These are phyloP conservation scores for Bretziella fagacearum DNA, from an alignment of 2,329 filamentous ascomycete genomes.

Conservation along the genomic window DNA sequence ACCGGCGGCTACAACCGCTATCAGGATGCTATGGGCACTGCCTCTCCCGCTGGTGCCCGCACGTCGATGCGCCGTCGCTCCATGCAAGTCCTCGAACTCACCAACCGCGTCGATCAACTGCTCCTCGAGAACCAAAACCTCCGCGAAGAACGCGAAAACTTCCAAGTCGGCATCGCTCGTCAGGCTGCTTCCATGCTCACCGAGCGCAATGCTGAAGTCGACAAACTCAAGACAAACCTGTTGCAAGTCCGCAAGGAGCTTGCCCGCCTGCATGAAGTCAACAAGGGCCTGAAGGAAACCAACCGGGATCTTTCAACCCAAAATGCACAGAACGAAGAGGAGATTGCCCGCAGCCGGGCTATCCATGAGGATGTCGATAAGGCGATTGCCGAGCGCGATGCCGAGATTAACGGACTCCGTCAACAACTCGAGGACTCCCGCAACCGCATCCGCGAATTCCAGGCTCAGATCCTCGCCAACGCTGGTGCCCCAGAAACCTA, in stretches of 20 bases:
- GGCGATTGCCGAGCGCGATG: slow-evolving; percentile 64
- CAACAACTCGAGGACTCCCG: slow-evolving; percentile 60
- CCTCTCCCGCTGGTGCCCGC: slow-evolving; percentile 81
- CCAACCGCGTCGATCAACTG: slow-evolving; percentile 69
- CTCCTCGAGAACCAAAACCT: slow-evolving; percentile 70
- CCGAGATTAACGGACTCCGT: slow-evolving; percentile 62
- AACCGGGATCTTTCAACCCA: slow-evolving; percentile 60
- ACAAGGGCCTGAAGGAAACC: slow-evolving; percentile 59
- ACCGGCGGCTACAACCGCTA: slow-evolving; percentile 14
- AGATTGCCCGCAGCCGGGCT: slow-evolving; percentile 50
- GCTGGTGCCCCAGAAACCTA: slow-evolving; percentile 38
- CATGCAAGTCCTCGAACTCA: slow-evolving; percentile 90
- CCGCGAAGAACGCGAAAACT: slow-evolving; percentile 50
- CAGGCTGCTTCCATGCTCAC: slow-evolving; percentile 53
- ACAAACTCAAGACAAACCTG: slow-evolving; percentile 60
- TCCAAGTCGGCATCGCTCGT: slow-evolving; percentile 49
- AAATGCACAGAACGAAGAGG: slow-evolving; percentile 46
- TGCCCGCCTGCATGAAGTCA: slow-evolving; percentile 61
- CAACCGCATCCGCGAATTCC: slow-evolving; percentile 37
- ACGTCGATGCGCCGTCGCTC: slow-evolving; percentile 94
- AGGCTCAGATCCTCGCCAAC: slow-evolving; percentile 35
- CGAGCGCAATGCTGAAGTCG: slow-evolving; percentile 77
- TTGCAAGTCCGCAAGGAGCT: slow-evolving; percentile 72
- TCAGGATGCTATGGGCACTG: slow-evolving; percentile 88
- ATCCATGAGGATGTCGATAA: slow-evolving; percentile 41